Evolutionary conservation across 768 basidiomycete genomes (phyloP).

Genomic region (Amanita muscaria): DNA sequence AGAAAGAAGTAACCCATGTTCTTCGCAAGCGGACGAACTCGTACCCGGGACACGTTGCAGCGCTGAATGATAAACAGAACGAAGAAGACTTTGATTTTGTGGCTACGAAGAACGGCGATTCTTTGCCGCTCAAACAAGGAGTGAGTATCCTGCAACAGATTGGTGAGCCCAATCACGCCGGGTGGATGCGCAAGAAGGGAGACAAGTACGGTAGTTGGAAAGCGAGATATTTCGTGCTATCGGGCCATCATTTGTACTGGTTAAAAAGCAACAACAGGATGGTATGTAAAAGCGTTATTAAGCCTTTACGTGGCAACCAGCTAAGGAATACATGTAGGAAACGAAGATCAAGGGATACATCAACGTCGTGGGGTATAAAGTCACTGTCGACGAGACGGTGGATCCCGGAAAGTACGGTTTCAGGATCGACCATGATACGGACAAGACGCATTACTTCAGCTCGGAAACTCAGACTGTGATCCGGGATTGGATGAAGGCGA

Average conservation of each 20-base stretch:
- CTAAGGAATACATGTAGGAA: conserved; percentile 57
- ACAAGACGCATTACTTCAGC: conserved; percentile 86
- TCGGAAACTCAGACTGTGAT: conserved; percentile 78
- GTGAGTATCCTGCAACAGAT: conserved; percentile 83
- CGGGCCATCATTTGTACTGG: conserved; percentile 86
- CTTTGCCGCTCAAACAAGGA: conserved; percentile 38
- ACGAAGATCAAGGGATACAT: conserved; percentile 95
- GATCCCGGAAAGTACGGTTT: conserved; percentile 94
- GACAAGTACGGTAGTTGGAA: conserved; percentile 95
- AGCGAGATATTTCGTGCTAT: conserved; percentile 81
- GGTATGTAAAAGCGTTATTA: conserved; percentile 34
- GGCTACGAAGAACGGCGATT: conserved; percentile 6
- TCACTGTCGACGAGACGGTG: conserved; percentile 85
- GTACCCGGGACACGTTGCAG: conserved; percentile 21
- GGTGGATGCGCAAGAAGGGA: conserved; percentile 95
- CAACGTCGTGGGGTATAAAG: conserved; percentile 85
- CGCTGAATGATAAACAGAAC: conserved; percentile 15
- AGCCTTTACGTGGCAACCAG: no score
- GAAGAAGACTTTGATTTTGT: conserved; percentile 2
- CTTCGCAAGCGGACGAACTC: conserved; percentile 47
- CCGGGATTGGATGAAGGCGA: conserved; percentile 99
- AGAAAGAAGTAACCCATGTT: conserved; percentile 16
- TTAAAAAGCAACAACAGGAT: conserved; percentile 65
- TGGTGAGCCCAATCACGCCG: conserved; percentile 79
- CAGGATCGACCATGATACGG: conserved; percentile 81